A percentile compares a stretch with the other conserved stretches of the same genome.
Conservation (phyloP, 176 grass and related monocot species). For the Oryza longistaminata region DNA sequence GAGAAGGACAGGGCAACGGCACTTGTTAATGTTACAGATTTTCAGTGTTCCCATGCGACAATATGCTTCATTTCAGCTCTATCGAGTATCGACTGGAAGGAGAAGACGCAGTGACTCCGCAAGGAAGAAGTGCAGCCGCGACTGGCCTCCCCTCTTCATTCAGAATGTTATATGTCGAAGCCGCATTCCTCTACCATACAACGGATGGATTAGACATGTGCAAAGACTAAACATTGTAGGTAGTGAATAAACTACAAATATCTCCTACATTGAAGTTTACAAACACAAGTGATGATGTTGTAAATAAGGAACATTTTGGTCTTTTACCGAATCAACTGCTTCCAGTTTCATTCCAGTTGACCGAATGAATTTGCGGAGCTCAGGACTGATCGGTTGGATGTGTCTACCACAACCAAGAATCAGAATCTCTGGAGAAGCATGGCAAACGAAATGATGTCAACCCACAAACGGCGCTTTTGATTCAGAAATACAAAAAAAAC, state of each 20-base stretch:
- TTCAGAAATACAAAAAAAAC: neutral
- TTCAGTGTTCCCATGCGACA: neutral
- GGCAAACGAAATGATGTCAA: neutral
- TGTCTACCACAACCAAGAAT: slow-evolving; percentile 91
- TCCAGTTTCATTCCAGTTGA: slow-evolving; percentile 95
- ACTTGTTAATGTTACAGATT: slow-evolving; percentile 8
- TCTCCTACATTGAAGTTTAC: neutral
- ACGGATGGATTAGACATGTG: neutral
- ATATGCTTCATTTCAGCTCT: neutral
- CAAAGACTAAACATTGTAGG: neutral
- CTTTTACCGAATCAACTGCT: slow-evolving; percentile 77
- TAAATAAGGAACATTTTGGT: neutral
- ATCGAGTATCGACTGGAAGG: neutral
- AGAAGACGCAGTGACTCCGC: slow-evolving; percentile 28
- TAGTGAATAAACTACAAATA: neutral
- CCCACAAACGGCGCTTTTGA: neutral
- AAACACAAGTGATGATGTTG: no score
- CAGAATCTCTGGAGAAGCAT: slow-evolving; percentile 75
- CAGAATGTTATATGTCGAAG: slow-evolving; percentile 92
- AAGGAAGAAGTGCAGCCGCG: slow-evolving; percentile 71
- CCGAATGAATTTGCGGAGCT: slow-evolving; percentile 71
- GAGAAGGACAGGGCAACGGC: neutral
- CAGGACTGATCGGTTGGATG: slow-evolving; percentile 60
- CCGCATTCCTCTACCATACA: slow-evolving; percentile 75
- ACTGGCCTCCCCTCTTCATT: slow-evolving; percentile 80